These are phyloP conservation scores for Chalaropsis ovoidea DNA, from an alignment of 2,329 filamentous ascomycete genomes.

Conservation along the genomic window DNA sequence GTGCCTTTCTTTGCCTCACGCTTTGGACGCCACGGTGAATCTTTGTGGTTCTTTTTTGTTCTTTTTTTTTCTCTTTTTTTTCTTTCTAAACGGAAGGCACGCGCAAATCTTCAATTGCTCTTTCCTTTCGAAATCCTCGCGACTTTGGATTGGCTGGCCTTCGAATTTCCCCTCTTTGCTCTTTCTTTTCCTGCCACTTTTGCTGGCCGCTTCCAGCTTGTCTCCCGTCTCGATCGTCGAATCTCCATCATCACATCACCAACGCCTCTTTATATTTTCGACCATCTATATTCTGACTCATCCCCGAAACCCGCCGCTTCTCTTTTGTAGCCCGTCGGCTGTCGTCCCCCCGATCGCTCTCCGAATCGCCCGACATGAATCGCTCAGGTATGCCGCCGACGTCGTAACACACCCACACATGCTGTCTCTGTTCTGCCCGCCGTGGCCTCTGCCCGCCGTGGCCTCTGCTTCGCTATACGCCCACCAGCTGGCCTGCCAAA, in stretches of 20 bases:
- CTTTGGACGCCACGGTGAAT: background rate
- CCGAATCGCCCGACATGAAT: conserved; percentile 16
- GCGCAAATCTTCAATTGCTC: conserved; percentile 2
- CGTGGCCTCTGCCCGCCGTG: too few species aligned
- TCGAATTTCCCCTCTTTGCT: background rate
- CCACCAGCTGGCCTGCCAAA: too few species aligned
- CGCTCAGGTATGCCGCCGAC: conserved; percentile 19
- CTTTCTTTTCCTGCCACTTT: background rate
- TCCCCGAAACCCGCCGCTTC: background rate
- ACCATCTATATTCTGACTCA: background rate
- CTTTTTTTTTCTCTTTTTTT: too few species aligned
- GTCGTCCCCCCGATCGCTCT: background rate
- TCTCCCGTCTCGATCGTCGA: too few species aligned
- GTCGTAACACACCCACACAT: background rate
- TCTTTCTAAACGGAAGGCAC: background rate
- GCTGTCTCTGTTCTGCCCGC: too few species aligned
- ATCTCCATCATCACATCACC: too few species aligned
- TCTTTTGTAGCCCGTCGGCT: background rate
- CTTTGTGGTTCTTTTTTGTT: too few species aligned
- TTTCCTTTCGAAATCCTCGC: conserved; percentile 6
- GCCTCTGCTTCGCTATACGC: too few species aligned
- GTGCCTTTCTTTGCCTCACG: background rate
- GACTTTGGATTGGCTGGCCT: conserved; percentile 1
- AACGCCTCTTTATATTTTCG: too few species aligned
- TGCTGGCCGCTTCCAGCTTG: background rate